Evolutionary conservation across 1,284 basidiomycete species (phyloP), one percentile per base, ranked within the genome.

Genomic region (Coniferiporia weirii): DNA sequence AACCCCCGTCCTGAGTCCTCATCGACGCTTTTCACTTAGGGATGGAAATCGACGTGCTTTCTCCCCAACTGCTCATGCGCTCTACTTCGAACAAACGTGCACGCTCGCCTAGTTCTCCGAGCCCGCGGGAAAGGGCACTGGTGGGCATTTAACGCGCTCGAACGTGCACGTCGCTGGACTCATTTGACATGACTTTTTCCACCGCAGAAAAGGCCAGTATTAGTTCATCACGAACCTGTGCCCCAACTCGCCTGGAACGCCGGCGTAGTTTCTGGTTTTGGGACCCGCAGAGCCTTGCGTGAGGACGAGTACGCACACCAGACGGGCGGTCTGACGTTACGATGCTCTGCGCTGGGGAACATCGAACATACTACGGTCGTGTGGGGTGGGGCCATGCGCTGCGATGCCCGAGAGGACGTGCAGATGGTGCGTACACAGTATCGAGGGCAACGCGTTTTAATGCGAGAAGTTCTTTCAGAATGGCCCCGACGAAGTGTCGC

Each of bases 41-140:
- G 19, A 82, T 83, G 77, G 78, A 83, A 64, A 68, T 82, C 59
- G 79, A 83, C 68, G 74, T 79, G 69, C 76, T 77, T 17, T 72
- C 79, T n/a, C 69, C 72, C 19, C 66, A 73, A 6, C 72, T 76
- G 60, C 71, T 64, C 61, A 66, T 71, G 62, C 68, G 77, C 61
- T 65, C 73, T 10, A 59, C 70, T 20, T 50, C 58, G 43, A 44
- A n/a, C 66, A 87, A 86, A 67, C 76, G 85, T 58, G 71, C 81
- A 3, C 80, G 83, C 61, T 86, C 85, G 1, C 83, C 81, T 15
- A 77, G 44, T 22, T 63, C 70, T 40, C 64, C 70, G 38, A 70
- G 66, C 61, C 69, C 70, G 19, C 32, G 45, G 20, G 61, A 63
- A 40, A 56, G 59, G 38, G 35, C 52, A 1, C 60, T 49, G 49